phyloP scores from a whole-genome alignment of 345 rosid species.

The Populus pruinosa region DNA sequence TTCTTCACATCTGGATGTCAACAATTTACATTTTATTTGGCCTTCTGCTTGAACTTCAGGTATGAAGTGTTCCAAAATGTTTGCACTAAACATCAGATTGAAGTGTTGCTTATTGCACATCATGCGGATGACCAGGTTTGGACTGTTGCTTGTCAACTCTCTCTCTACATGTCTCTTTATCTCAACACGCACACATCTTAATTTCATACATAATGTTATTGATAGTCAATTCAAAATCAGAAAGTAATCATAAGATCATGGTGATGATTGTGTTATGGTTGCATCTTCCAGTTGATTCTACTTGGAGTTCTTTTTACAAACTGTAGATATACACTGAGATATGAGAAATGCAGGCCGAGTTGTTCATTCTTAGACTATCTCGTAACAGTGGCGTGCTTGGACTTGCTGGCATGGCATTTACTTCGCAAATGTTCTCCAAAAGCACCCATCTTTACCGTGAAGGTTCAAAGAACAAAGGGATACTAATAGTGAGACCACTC shows the following conservation, averaged over 20 bases:
- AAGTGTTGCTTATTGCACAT: conserved; percentile 88
- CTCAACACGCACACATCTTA: neutral
- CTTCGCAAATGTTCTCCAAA: conserved; percentile 59
- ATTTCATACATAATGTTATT: neutral
- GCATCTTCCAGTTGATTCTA: neutral
- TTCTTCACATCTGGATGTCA: neutral
- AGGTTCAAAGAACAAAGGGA: conserved; percentile 36
- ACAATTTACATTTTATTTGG: neutral
- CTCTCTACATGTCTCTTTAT: neutral
- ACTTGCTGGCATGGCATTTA: conserved; percentile 82
- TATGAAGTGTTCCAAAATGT: conserved; percentile 61
- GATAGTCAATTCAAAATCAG: neutral
- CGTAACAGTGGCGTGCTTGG: conserved; percentile 95
- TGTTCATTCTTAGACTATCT: conserved; percentile 80
- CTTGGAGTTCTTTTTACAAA: neutral
- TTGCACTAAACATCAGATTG: conserved; percentile 49
- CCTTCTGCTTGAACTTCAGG: conserved; percentile 40
- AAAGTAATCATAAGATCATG: neutral
- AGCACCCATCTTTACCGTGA: conserved; percentile 22
- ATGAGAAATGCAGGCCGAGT: conserved; percentile 71
- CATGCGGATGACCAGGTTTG: conserved; percentile 92
- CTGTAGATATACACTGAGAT: conserved; percentile 7
- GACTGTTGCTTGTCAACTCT: neutral
- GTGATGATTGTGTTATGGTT: too few relatives aligned
- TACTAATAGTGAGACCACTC: conserved; percentile 77